Base-by-base conservation (phyloP, 257 asterid species). In the Verbascum thapsus region DNA sequence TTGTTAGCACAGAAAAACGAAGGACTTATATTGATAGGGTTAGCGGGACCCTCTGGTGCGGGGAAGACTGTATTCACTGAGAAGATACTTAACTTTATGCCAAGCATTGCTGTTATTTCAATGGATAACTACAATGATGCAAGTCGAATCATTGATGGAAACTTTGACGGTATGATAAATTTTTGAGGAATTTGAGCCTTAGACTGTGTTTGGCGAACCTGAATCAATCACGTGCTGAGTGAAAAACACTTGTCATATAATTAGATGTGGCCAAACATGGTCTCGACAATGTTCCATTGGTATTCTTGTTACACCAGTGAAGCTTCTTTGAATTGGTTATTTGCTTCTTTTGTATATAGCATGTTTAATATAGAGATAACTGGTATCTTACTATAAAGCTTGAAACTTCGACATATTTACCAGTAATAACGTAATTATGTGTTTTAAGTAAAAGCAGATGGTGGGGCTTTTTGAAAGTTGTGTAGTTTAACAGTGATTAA, bases 1-100 rank as follows among this genome's bases (percentile, higher is more conserved):
- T 76, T 90, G 78, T 64, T 94, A 83, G 77, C 85, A 0, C 95
- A 87, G 74, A 90, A 90, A 71, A 94, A 86, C 50, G 96, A 94
- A 39, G 99, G 99, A 54, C 79, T 94, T 44, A 59, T 86, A 66
- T 43, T 94, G 51, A 73, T 94, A 34, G 99, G 99, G 6, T 75
- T 90, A 23, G 99, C 99, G 3, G 98, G 99, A 37, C 99, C 99
- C 42, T 94, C 99, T 16, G 99, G 99, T 39, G 96, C 99, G 47
- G 99, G 99, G 62, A 94, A 94, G 81, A 87, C 98, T 60, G 81
- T 84, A 17, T 78, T 78, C n/a, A 78, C 86, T 2, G 86, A 80
- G 60, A 80, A 80, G 78, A 82, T 92, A 56, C 69, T 85, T 17
- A 90, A 79, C 73, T 87, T 90, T 69, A 85, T 94, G 97, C 98